Conservation (phyloP, 2,329 filamentous ascomycete genomes). For the Ophiosphaerella korrae region DNA sequence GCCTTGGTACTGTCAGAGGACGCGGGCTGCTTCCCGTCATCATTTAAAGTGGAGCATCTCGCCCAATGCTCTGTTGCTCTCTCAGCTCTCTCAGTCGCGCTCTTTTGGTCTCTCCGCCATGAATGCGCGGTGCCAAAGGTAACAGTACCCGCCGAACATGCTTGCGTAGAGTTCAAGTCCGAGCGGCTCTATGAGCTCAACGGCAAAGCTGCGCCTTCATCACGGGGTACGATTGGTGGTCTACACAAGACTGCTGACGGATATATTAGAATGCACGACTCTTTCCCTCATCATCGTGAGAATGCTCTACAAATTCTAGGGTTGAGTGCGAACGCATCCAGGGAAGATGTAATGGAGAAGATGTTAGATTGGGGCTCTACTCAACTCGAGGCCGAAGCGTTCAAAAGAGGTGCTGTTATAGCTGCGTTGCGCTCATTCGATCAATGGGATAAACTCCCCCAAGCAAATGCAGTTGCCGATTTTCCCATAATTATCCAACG, state of each 20-base stretch:
- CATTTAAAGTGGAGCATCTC: conserved; percentile 60
- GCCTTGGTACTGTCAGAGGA: conserved; percentile 26
- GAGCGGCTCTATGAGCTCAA: conserved; percentile 57
- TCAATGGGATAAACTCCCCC: conserved; percentile 59
- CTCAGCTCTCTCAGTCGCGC: conserved; percentile 57
- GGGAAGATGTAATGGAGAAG: conserved; percentile 48
- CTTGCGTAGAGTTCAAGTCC: conserved; percentile 59
- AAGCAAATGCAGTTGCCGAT: conserved; percentile 51
- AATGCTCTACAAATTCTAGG: conserved; percentile 54
- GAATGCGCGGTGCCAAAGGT: conserved; percentile 42
- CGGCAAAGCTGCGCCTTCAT: conserved; percentile 38
- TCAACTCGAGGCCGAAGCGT: conserved; percentile 56
- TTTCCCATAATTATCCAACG: conserved; percentile 55
- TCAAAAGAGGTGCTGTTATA: conserved; percentile 51
- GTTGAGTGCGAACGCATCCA: conserved; percentile 38
- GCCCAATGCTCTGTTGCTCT: conserved; percentile 60
- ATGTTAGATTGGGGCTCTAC: conserved; percentile 50
- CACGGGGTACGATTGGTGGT: conserved; percentile 56
- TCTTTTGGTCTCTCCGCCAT: conserved; percentile 49
- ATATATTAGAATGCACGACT: conserved; percentile 61
- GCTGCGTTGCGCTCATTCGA: conserved; percentile 57
- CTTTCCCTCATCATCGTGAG: conserved; percentile 57
- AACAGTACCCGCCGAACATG: conserved; percentile 53
- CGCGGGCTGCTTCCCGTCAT: conserved; percentile 52
- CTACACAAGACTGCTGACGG: conserved; percentile 59